Conservation (phyloP, 2,329 filamentous ascomycete species). For the Hypoxylon sp. region DNA sequence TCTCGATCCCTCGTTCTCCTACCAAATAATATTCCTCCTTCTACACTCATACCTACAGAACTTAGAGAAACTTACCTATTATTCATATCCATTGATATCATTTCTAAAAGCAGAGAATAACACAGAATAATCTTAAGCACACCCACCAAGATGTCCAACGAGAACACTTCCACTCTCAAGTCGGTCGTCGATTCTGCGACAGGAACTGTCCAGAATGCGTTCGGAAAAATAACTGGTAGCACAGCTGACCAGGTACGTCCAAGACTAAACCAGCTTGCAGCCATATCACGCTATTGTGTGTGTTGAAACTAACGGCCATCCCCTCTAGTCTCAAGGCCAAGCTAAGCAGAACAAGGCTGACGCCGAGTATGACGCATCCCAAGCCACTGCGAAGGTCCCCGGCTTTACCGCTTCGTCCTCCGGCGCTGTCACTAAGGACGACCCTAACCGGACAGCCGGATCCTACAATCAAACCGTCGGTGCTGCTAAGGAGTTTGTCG, state of each 20-base stretch:
- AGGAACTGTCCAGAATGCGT: conserved; percentile 76
- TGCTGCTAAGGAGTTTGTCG: conserved; percentile 83
- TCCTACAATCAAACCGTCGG: conserved; percentile 92
- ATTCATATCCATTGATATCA: neutral
- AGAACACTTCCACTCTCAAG: conserved; percentile 79
- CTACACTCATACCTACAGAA: neutral
- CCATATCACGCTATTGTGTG: neutral
- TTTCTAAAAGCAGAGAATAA: neutral
- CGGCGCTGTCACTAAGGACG: conserved; percentile 78
- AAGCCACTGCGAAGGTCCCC: conserved; percentile 80
- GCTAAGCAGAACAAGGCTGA: conserved; percentile 74
- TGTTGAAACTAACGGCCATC: conserved; percentile 22
- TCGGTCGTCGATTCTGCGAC: conserved; percentile 80
- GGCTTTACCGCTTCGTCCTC: conserved; percentile 76
- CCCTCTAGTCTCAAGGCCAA: conserved; percentile 67
- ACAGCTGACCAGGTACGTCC: conserved; percentile 70
- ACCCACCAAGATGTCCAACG: conserved; percentile 56
- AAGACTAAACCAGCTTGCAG: neutral
- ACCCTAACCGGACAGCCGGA: conserved; percentile 77
- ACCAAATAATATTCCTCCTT: neutral
- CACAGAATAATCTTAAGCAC: conserved; percentile 43
- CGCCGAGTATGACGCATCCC: conserved; percentile 78
- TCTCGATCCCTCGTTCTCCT: conserved; percentile 1
- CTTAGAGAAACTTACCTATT: neutral
- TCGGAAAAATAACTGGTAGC: conserved; percentile 81